Percentiles rank a stretch among this genome's conserved stretches.
Evolutionary conservation across 768 basidiomycete genomes (phyloP).

Genomic region (Lentinula sp.): DNA sequence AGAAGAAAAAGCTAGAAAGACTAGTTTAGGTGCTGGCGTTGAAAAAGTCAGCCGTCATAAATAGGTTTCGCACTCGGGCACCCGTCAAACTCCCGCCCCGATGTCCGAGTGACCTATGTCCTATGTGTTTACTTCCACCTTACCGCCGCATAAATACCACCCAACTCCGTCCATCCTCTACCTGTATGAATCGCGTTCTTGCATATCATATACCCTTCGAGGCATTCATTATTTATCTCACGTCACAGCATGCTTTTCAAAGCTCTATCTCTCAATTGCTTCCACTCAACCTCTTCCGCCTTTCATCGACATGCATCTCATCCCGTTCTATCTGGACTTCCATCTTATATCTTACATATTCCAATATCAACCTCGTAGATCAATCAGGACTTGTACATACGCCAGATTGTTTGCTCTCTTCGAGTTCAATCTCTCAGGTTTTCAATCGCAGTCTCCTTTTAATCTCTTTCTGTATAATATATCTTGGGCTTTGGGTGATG

Average conservation of each 20-base stretch:
- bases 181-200: background rate
- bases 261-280: background rate
- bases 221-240: background rate
- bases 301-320: too few species aligned
- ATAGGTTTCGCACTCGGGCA: background rate
- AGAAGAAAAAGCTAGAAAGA: conserved; percentile 16
- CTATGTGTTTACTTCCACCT: background rate
- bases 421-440: background rate
- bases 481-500: background rate
- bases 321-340: too few species aligned
- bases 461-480: background rate
- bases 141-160: background rate
- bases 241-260: too few species aligned
- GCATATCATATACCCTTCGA: background rate
- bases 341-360: background rate
- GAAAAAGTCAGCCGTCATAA: conserved; percentile 30
- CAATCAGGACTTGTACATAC: background rate
- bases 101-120: background rate
- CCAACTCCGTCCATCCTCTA: background rate
- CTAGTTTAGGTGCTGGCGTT: conserved; percentile 25
- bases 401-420: background rate
- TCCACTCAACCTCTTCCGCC: background rate
- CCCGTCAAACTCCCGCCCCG: background rate
- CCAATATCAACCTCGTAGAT: background rate
- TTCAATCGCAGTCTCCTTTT: background rate